Evolutionary conservation across 441 rosid species (phyloP).

Genomic region (Bruguiera hainesii): DNA sequence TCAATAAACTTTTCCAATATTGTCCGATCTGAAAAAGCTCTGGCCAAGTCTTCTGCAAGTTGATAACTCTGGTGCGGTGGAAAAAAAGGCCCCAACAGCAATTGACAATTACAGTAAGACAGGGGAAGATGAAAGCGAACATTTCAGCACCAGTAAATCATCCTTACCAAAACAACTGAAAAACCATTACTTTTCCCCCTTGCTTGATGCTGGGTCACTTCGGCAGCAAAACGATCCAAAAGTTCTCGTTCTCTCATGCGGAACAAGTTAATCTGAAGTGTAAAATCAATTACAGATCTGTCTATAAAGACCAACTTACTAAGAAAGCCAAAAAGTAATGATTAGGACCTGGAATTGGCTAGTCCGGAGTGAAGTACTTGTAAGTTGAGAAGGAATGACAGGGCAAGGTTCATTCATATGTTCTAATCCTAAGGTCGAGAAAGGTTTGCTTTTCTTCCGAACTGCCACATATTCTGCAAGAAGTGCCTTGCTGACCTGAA

Average conservation of each 20-base stretch:
- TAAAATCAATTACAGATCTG: conserved; percentile 5
- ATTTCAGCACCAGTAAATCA: conserved; percentile 9
- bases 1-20: conserved; percentile 58
- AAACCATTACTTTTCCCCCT: conserved; percentile 62
- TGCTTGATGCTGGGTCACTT: conserved; percentile 56
- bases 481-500: conserved; percentile 91
- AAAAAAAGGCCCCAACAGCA: neutral
- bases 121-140: neutral
- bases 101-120: conserved; percentile 16
- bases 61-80: conserved; percentile 51
- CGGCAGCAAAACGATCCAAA: conserved; percentile 56
- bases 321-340: conserved; percentile 3
- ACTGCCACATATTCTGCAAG: conserved; percentile 59
- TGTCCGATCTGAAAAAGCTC: conserved; percentile 80
- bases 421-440: conserved; percentile 71
- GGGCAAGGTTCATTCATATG: conserved; percentile 76
- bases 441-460: conserved; percentile 61
- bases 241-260: conserved; percentile 87
- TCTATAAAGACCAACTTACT: conserved; percentile 8
- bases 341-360: conserved; percentile 63
- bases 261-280: conserved; percentile 56
- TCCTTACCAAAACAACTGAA: conserved; percentile 57
- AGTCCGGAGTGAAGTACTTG: conserved; percentile 62
- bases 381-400: conserved; percentile 59
- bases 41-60: conserved; percentile 85